A percentile compares a stretch with the other conserved stretches of the same genome.
Evolutionary conservation across 192 early-diverging fungal genomes (phyloP).

Genomic region (Geranomyces michiganensis): DNA sequence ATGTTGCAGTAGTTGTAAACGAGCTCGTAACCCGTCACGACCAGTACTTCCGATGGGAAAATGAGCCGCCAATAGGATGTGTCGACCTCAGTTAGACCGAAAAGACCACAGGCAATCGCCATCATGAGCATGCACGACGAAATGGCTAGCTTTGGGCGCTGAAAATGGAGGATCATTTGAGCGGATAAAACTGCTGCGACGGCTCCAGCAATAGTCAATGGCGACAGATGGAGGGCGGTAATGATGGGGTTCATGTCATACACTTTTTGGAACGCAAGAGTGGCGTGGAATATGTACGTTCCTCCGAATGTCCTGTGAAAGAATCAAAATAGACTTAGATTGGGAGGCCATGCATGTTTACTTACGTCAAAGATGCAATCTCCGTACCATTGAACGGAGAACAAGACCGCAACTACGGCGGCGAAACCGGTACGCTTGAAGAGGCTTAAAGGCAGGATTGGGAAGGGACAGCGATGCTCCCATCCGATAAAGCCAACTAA

Average conservation of each 20-base stretch:
- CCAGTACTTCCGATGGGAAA: neutral
- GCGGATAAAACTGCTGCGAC: neutral
- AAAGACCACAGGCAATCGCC: neutral
- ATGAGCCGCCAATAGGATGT: slow-evolving; percentile 1
- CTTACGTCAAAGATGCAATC: neutral
- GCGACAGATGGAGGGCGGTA: neutral
- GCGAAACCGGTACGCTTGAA: neutral
- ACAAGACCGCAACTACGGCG: neutral
- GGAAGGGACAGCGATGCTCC: neutral
- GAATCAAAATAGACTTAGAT: too few relatives aligned
- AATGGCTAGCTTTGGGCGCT: slow-evolving; percentile 5
- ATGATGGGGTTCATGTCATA: neutral
- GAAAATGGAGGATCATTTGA: slow-evolving; percentile 5
- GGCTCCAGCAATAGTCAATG: slow-evolving; percentile 1
- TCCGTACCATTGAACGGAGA: neutral
- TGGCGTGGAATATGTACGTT: neutral
- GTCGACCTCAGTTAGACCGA: neutral
- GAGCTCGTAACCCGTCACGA: neutral
- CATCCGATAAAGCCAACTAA: neutral
- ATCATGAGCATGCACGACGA: neutral
- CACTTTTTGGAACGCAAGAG: neutral
- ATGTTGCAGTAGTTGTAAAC: slow-evolving; percentile 2
- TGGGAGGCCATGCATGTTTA: too few relatives aligned
- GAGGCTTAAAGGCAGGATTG: neutral
- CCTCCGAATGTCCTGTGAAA: neutral